These are phyloP conservation scores for Aspergillus ochraceus DNA, from an alignment of 2,329 filamentous ascomycete species.

Conservation along the genomic window DNA sequence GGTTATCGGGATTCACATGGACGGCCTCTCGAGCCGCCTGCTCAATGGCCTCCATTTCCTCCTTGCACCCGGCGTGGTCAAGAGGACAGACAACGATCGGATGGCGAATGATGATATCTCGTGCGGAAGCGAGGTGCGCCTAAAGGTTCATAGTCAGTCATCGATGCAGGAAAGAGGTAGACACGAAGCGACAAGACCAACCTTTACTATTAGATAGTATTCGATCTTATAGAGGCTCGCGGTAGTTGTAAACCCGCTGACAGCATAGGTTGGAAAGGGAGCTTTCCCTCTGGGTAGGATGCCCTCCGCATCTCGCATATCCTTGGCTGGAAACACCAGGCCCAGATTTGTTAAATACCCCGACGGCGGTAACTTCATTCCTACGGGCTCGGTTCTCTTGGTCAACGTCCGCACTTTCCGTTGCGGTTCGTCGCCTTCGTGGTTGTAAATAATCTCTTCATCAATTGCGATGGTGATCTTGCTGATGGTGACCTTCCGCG, in stretches of 20 bases:
- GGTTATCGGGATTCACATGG: constrained; percentile 83
- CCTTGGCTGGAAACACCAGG: constrained; percentile 85
- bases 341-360: constrained; percentile 93
- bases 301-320: constrained; percentile 81
- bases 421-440: constrained; percentile 91
- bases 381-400: constrained; percentile 78
- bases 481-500: constrained; percentile 86
- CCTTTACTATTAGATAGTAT: constrained; percentile 93
- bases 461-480: constrained; percentile 93
- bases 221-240: constrained; percentile 97
- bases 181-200: constrained; percentile 38
- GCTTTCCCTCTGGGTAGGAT: constrained; percentile 81
- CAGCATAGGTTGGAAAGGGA: constrained; percentile 84
- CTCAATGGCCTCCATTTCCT: constrained; percentile 98
- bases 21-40: constrained; percentile 92
- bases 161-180: not conserved
- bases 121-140: constrained; percentile 84
- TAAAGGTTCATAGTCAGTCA: constrained; percentile 38
- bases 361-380: constrained; percentile 81
- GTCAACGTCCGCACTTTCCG: constrained; percentile 85
- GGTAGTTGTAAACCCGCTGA: constrained; percentile 88
- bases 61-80: constrained; percentile 92
- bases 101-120: constrained; percentile 84
- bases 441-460: constrained; percentile 98
- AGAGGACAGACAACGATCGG: constrained; percentile 95